Conservation (phyloP, 257 asterid genomes). For the Oldenlandia corymbosa region DNA sequence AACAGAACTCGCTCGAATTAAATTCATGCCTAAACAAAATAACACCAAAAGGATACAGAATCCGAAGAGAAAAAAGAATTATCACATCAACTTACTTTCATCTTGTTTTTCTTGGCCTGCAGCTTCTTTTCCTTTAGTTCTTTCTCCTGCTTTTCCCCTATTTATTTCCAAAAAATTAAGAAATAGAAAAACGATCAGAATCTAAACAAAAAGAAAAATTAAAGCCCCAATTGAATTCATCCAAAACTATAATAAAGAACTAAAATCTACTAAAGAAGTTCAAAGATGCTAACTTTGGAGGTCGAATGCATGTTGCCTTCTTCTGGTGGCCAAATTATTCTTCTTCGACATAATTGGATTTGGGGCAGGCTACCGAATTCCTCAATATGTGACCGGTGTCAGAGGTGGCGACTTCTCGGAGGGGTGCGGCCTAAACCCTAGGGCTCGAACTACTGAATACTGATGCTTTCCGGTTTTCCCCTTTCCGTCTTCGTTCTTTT, state of each 20-base stretch:
- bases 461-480: too few relatives aligned
- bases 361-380: neutral
- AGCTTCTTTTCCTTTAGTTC: slow-evolving; percentile 68
- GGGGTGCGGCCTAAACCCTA: slow-evolving; percentile 15
- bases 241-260: neutral
- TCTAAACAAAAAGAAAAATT: neutral
- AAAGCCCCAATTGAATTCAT: neutral
- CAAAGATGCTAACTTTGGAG: slow-evolving; percentile 37
- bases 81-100: slow-evolving; percentile 56
- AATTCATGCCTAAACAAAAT: neutral
- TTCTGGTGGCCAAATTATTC: slow-evolving; percentile 78
- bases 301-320: slow-evolving; percentile 71
- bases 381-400: neutral
- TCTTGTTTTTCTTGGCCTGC: slow-evolving; percentile 79
- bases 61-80: neutral
- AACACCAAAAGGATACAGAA: neutral
- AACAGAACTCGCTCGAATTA: neutral
- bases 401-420: slow-evolving; percentile 1
- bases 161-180: slow-evolving; percentile 3
- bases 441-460: too few relatives aligned
- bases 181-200: slow-evolving; percentile 2
- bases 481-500: too few relatives aligned
- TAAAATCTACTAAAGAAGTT: neutral
- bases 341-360: slow-evolving; percentile 72
- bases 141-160: slow-evolving; percentile 69